Evolutionary conservation across 257 asterid genomes (phyloP), one percentile per base, ranked within the genome.

Genomic region (Capsicum chinense): DNA sequence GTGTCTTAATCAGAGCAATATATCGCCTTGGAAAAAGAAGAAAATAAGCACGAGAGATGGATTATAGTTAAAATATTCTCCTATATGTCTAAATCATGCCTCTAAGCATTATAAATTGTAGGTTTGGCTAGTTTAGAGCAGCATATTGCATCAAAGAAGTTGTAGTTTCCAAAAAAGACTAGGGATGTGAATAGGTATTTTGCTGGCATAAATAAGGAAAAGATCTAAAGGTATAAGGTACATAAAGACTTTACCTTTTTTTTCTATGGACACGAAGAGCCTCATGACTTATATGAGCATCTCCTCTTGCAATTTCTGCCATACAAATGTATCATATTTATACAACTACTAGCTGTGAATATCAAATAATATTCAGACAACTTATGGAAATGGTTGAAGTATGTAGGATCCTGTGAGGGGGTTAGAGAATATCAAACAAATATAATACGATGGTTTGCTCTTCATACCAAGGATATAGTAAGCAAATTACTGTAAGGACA

Each of bases 171-270:
- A 26, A 54, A 74, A 54, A 26, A 26, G 48, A 76, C 14, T 52
- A 76, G 64, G 81, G 8, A 54, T 14, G 47, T 52, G 81, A 76
- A 76, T 26, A 56, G 44, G 63, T 76, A 54, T 26, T 52, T 54
- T 2, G 6, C 5, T 71, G 10, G 79, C 57, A 44, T 21, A n/a
- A 71, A 10, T 16, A 52, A 7, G 81, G 64, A 54, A 76, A 78
- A 26, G 15, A 26, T 78, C 26, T 78, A 26, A 78, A 14, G 44
- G 62, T 26, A 50, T 54, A 54, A 78, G 33, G 33, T 26, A 26
- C 33, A 26, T 26, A 26, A 26, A 26, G 33, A 26, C 33, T 26
- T 26, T 26, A 26, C 33, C 33, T 26, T 26, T 26, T 26, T 26
- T 0, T 1, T 26, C 33, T 26, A 26, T 26, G 33, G 33, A 26